Conservation (phyloP, 805 yeast genomes). For the Wickerhamiella siamensis region DNA sequence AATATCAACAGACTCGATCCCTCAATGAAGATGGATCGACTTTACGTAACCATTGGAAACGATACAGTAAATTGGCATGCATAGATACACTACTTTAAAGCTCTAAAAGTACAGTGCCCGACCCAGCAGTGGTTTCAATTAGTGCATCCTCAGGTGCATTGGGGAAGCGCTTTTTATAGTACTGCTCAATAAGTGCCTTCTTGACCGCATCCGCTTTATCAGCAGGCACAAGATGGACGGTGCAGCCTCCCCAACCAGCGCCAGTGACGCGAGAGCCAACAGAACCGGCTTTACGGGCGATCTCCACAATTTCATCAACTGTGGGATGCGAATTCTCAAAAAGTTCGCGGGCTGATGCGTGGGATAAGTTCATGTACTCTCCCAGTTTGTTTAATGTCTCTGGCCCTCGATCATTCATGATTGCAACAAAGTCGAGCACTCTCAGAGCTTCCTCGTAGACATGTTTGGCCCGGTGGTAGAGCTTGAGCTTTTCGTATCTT, state of each 20-base stretch:
- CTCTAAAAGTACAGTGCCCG: constrained; percentile 12
- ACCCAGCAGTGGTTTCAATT: constrained; percentile 14
- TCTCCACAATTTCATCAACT: constrained; percentile 37
- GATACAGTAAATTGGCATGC: too few relatives aligned
- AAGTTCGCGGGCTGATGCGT: constrained; percentile 34
- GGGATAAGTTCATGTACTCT: constrained; percentile 43
- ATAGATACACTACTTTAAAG: too few relatives aligned
- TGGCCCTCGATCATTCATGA: constrained; percentile 25
- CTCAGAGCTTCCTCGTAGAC: constrained; percentile 48
- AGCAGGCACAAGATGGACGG: constrained; percentile 45
- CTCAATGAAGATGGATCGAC: too few relatives aligned
- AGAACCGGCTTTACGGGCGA: constrained; percentile 44
- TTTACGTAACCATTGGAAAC: too few relatives aligned
- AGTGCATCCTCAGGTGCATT: constrained; percentile 28
- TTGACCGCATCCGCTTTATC: constrained; percentile 29
- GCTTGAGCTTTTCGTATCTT: constrained; percentile 38
- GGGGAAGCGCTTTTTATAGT: constrained; percentile 38
- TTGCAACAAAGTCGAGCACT: constrained; percentile 36
- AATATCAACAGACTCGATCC: too few relatives aligned
- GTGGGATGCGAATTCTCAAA: constrained; percentile 44
- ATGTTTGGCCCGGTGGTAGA: constrained; percentile 46
- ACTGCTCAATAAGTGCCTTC: constrained; percentile 34
- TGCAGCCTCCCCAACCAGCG: constrained; percentile 68
- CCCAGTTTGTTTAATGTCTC: constrained; percentile 36
- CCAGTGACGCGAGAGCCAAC: constrained; percentile 62